Conservation (phyloP, 306 rosid genomes). For the Rosa chinensis region DNA sequence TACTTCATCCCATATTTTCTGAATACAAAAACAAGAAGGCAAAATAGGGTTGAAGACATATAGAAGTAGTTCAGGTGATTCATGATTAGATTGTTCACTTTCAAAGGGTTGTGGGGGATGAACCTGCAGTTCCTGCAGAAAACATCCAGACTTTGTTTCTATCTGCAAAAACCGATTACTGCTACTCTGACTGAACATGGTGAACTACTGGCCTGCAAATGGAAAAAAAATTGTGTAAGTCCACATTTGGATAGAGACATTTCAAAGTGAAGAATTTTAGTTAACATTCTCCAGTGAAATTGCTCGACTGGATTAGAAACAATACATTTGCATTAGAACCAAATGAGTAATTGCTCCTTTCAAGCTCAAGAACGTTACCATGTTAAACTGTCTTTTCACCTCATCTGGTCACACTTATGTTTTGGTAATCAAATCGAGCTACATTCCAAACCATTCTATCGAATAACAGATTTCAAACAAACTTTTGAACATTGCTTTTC, state of each 20-base stretch:
- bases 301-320: background rate
- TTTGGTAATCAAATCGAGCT: background rate
- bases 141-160: conserved; percentile 50
- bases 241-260: background rate
- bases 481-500: background rate
- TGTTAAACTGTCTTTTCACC: background rate
- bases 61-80: no score
- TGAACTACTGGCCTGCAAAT: conserved; percentile 27
- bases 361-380: background rate
- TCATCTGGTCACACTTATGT: no score
- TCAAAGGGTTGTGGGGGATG: background rate
- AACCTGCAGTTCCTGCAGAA: conserved; percentile 79
- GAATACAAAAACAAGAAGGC: conserved; percentile 26
- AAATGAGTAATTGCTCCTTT: background rate
- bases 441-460: background rate
- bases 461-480: background rate
- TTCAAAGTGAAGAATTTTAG: background rate
- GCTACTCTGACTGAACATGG: conserved; percentile 43
- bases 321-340: background rate
- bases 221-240: background rate
- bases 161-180: conserved; percentile 36
- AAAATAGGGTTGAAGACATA: background rate
- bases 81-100: background rate
- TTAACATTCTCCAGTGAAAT: background rate
- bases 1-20: conserved; percentile 79